Evolutionary conservation across 257 asterid species (phyloP), one percentile per base, ranked within the genome.

Genomic region (Salvia rosmarinus): DNA sequence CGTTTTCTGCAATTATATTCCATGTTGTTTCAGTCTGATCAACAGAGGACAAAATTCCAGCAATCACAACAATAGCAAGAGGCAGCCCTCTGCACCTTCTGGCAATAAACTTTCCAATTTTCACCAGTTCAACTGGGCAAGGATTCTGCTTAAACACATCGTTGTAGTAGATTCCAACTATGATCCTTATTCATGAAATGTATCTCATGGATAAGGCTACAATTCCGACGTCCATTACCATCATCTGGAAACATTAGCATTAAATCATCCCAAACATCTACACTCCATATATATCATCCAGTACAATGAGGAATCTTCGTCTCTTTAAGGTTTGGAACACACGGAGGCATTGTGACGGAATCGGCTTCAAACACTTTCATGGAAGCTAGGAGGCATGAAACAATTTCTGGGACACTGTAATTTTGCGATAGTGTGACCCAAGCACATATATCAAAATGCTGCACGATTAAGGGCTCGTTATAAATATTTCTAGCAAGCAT

Each of bases 41-140:
- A 1, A 40, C 58, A 0, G 34, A 3, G 14, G 67, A 57, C 6
- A 70, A 9, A 6, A 70, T 11, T 1, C 67, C 75, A 0, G 46
- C 67, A 28, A 70, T 12, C 32, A 70, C 14, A 4, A 42, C 75
- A 42, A 70, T n/a, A 10, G 75, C 75, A 25, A 70, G 75, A 1
- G 75, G 75, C 1, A 70, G 12, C 3, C 75, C 75, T 42, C 58
- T 21, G 10, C 75, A 56, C 34, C 34, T 70, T 16, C 7, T 6
- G 0, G 67, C 75, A 25, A 70, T 44, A n/a, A 56, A 39, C 50
- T 35, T 46, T 21, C 68, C 76, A 0, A 44, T 46, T 2, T 20
- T 32, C 17, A 19, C 52, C 25, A 71, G 6, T 2, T 9, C 44
- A 0, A 2, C 0, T 0, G 47, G 37, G 2, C 16, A 50, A 28